Evolutionary conservation across 305 asterid genomes (phyloP), one percentile per base, ranked within the genome.

Genomic region (Petunia hybrid): DNA sequence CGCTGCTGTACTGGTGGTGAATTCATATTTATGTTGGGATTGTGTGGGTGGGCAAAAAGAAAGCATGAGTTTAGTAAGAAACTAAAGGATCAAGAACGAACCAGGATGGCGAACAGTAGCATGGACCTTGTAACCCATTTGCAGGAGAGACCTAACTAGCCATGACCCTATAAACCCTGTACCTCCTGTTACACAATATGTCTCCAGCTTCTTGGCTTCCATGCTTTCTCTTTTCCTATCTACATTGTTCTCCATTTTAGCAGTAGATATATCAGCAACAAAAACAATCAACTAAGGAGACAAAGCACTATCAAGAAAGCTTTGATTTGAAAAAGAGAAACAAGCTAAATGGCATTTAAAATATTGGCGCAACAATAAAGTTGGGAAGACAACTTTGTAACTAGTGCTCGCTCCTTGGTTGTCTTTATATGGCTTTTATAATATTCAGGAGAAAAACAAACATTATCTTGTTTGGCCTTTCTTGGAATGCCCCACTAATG

Each of bases 171-270:
- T 85, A 88, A 86, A 95, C 51, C 96, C 98, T 2, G 93, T 86
- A 65, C 91, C 94, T 63, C 98, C 98, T 2, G 98, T 94, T 51
- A 94, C 98, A 80, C 97, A 94, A 85, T 90, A 94, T 3, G 84
- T 85, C 3, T 45, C 65, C 46, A 9, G 16, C 35, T 70, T 57
- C 2, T 43, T 45, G 14, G 48, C 75, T 77, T 80, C 81, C 55
- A 66, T 38, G 3, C 62, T 66, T 45, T 40, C 81, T 41, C 76
- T 9, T 80, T 31, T 10, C 59, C 40, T 74, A 79, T 68, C 84
- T 82, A 81, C 10, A 51, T 51, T 45, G 7, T 3, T 45, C 51
- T 45, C 51, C 51, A 45, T 8, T 51, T 9, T 51, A 51, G 57
- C 14, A 9, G 57, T 8, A 14, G 12, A 45, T 8, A 6, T 45